phyloP scores from a whole-genome alignment of 306 rosid species.

The Malus orientalis region DNA sequence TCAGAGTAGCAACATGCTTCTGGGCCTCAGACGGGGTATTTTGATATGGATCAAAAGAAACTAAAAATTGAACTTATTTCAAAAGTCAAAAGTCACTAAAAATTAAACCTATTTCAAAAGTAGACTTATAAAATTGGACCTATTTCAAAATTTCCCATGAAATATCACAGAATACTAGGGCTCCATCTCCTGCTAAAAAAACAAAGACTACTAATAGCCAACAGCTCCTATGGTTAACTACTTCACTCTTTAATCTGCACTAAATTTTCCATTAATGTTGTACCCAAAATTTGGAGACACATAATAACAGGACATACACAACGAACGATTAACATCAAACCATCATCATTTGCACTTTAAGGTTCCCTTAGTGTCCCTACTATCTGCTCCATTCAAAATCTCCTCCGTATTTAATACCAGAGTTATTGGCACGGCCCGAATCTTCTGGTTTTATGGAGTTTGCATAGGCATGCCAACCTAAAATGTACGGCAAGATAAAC shows the following conservation, averaged over 20 bases:
- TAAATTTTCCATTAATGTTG: not conserved
- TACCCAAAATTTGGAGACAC: constrained; percentile 9
- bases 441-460: constrained; percentile 60
- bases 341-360: not conserved
- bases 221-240: not conserved
- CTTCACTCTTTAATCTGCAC: not conserved
- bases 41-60: no score
- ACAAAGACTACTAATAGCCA: no score
- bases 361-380: constrained; percentile 3
- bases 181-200: no score
- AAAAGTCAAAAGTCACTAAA: no score
- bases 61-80: no score
- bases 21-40: no score
- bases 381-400: constrained; percentile 82
- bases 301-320: not conserved
- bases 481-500: constrained; percentile 71
- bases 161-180: not conserved
- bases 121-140: no score
- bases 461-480: constrained; percentile 86
- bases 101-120: no score
- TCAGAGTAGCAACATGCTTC: no score
- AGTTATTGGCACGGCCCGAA: constrained; percentile 28
- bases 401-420: constrained; percentile 58
- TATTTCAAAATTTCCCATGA: no score
- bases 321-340: not conserved